phyloP scores from a whole-genome alignment of 805 yeast genomes.

The Wickerhamiella slavikovae region DNA sequence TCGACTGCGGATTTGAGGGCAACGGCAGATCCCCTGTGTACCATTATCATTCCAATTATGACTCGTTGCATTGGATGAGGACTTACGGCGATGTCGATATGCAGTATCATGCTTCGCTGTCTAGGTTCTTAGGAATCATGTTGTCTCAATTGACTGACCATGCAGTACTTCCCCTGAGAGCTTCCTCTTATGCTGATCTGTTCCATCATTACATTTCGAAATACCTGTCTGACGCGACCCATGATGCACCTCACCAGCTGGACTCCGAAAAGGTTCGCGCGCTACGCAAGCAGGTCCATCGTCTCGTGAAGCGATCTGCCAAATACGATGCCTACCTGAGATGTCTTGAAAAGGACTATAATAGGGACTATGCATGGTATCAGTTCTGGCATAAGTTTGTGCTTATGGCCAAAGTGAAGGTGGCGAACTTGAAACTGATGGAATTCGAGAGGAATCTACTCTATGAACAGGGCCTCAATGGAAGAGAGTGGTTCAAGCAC shows the following conservation, averaged over 20 bases:
- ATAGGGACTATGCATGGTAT: conserved; percentile 66
- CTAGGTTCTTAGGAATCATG: conserved; percentile 31
- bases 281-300: conserved; percentile 8
- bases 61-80: conserved; percentile 52
- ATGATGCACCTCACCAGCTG: too few relatives aligned
- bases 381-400: conserved; percentile 14
- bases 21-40: conserved; percentile 34
- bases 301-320: conserved; percentile 16
- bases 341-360: conserved; percentile 29
- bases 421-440: conserved; percentile 22
- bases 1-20: conserved; percentile 35
- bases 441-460: conserved; percentile 27
- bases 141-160: conserved; percentile 29
- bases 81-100: conserved; percentile 42
- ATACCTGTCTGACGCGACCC: conserved; percentile 17
- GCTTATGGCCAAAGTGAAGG: conserved; percentile 10
- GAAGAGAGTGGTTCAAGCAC: conserved; percentile 38
- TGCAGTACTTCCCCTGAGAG: conserved; percentile 25
- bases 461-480: conserved; percentile 27
- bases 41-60: conserved; percentile 61
- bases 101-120: conserved; percentile 33
- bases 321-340: conserved; percentile 30
- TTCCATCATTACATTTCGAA: conserved; percentile 20
- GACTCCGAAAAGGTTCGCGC: conserved; percentile 6
- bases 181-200: conserved; percentile 22